phyloP scores from a whole-genome alignment of 495 filamentous ascomycete genomes.

The Aspergillus taichungensis region DNA sequence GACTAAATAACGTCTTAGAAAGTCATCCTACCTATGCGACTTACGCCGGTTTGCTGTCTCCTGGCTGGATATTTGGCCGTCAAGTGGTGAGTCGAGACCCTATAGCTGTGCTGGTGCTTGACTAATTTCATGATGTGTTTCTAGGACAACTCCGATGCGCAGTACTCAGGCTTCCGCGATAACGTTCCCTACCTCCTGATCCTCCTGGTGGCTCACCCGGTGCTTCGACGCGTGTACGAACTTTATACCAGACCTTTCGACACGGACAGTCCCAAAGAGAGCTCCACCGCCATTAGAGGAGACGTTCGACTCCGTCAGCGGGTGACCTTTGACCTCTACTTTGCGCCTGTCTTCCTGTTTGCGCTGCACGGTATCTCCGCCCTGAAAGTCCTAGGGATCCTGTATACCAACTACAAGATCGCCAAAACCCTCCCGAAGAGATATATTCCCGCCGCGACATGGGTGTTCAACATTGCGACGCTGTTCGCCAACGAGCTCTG shows the following conservation, averaged over 20 bases:
- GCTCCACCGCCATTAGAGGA: slow-evolving; percentile 34
- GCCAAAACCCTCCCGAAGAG: slow-evolving; percentile 57
- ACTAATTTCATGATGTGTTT: background rate
- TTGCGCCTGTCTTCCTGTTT: slow-evolving; percentile 68
- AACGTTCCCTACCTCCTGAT: slow-evolving; percentile 74
- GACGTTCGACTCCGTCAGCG: slow-evolving; percentile 65
- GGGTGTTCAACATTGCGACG: slow-evolving; percentile 82
- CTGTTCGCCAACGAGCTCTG: slow-evolving; percentile 87
- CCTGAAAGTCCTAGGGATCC: slow-evolving; percentile 69
- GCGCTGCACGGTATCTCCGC: slow-evolving; percentile 80
- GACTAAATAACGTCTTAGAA: slow-evolving; percentile 39
- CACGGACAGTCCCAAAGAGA: slow-evolving; percentile 5
- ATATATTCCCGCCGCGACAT: slow-evolving; percentile 68
- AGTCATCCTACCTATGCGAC: slow-evolving; percentile 72
- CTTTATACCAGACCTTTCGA: slow-evolving; percentile 13
- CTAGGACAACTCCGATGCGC: slow-evolving; percentile 81
- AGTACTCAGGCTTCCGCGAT: slow-evolving; percentile 78
- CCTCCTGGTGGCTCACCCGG: slow-evolving; percentile 65
- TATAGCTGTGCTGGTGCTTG: background rate
- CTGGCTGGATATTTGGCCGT: slow-evolving; percentile 92
- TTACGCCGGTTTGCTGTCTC: slow-evolving; percentile 60
- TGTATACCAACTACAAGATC: slow-evolving; percentile 74
- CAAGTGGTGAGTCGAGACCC: slow-evolving; percentile 57
- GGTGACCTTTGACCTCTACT: slow-evolving; percentile 74
- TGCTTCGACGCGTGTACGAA: slow-evolving; percentile 67